Evolutionary conservation across 805 yeast genomes (phyloP).

Genomic region (Metschnikowia noctiluminum): DNA sequence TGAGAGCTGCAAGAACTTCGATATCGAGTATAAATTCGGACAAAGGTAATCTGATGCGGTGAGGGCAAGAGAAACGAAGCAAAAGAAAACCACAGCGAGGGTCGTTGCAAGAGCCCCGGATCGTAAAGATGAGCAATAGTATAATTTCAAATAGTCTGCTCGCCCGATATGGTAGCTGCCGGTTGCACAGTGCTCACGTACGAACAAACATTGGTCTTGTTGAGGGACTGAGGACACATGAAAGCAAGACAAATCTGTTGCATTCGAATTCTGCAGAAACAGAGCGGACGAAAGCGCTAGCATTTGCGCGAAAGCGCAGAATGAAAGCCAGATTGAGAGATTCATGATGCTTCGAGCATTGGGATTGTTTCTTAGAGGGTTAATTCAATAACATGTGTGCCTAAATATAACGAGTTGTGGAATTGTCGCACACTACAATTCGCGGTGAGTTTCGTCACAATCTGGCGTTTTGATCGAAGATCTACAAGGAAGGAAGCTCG

Average conservation of each 20-base stretch:
- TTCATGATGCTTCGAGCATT: conserved; percentile 4
- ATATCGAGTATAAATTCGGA: conserved; percentile 69
- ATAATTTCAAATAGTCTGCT: conserved; percentile 35
- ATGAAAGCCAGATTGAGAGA: conserved; percentile 1
- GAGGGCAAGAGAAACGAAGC: conserved; percentile 66
- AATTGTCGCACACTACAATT: not conserved
- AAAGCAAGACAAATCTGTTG: conserved; percentile 9
- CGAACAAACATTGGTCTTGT: conserved; percentile 36
- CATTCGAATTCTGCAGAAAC: not conserved
- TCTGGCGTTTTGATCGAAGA: too few species aligned
- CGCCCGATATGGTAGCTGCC: conserved; percentile 30
- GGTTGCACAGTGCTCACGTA: conserved; percentile 29
- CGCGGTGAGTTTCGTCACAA: too few species aligned
- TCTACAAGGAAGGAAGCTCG: too few species aligned
- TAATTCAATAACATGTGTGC: not conserved
- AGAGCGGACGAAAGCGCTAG: conserved; percentile 1
- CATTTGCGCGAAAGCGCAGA: conserved; percentile 1
- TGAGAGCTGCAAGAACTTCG: conserved; percentile 58
- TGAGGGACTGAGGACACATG: conserved; percentile 10
- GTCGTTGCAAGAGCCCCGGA: conserved; percentile 18
- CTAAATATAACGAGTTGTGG: not conserved
- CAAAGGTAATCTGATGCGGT: conserved; percentile 82
- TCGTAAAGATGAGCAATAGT: conserved; percentile 26
- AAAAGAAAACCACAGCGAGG: conserved; percentile 27
- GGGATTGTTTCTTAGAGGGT: not conserved